Conservation (phyloP, 2,329 filamentous ascomycete genomes). For the Atkinsonella hypoxylon region DNA sequence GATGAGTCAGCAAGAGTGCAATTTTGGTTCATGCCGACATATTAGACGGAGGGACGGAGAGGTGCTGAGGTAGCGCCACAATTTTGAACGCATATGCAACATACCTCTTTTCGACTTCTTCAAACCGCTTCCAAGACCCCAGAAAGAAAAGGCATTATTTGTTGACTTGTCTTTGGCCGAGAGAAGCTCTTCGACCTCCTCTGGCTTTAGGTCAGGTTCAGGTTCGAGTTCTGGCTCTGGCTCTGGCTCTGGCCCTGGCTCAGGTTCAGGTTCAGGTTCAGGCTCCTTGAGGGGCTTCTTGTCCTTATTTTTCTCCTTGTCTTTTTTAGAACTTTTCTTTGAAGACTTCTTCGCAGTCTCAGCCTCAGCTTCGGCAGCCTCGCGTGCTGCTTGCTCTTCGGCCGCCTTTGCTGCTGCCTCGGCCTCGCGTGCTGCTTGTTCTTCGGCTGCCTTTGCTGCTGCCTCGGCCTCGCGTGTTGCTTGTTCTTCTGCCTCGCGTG, state of each 20-base stretch:
- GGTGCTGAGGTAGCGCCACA: slow-evolving; percentile 11
- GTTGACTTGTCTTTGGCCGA: slow-evolving; percentile 20
- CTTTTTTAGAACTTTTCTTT: slow-evolving; percentile 26
- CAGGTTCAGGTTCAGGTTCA: slow-evolving; percentile 8
- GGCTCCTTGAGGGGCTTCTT: slow-evolving; percentile 10
- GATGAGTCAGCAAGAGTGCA: slow-evolving; percentile 36
- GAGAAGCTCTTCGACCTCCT: slow-evolving; percentile 32
- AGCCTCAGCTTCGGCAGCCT: slow-evolving; percentile 19
- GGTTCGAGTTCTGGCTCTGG: slow-evolving; percentile 9
- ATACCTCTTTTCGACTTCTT: slow-evolving; percentile 33
- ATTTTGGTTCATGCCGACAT: slow-evolving; percentile 27
- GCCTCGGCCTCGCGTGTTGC: slow-evolving; percentile 18
- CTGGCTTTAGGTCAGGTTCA: slow-evolving; percentile 24
- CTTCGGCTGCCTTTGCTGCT: slow-evolving; percentile 6
- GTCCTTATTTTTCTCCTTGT: slow-evolving; percentile 12
- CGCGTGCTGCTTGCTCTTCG: slow-evolving; percentile 24
- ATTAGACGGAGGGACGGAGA: slow-evolving; percentile 3
- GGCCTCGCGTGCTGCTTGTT: slow-evolving; percentile 15
- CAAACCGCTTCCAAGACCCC: slow-evolving; percentile 31
- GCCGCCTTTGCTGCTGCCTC: slow-evolving; percentile 16
- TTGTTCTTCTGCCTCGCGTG: slow-evolving; percentile 29
- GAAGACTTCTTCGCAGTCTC: slow-evolving; percentile 23
- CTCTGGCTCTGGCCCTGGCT: slow-evolving; percentile 8
- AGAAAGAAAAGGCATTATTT: slow-evolving; percentile 42
- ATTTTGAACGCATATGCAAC: slow-evolving; percentile 7